phyloP scores from a whole-genome alignment of 2,329 filamentous ascomycete genomes.

The Botrytis sinoallii region DNA sequence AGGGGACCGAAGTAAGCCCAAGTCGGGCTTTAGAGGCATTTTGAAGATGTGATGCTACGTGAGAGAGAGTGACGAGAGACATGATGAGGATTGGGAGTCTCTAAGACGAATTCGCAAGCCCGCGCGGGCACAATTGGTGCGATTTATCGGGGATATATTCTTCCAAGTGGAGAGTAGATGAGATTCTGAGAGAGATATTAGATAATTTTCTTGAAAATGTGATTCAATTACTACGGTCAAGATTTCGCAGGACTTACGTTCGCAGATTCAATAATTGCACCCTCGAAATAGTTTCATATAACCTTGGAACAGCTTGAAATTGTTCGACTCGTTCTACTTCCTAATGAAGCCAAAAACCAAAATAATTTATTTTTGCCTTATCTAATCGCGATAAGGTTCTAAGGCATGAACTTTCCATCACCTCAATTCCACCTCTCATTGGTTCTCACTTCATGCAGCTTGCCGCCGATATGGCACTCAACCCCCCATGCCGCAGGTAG shows the following conservation, averaged over 20 bases:
- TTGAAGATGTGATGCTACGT: conserved; percentile 71
- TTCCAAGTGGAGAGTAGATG: background rate
- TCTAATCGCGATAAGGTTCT: conserved; percentile 17
- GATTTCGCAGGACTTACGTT: background rate
- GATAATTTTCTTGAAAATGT: background rate
- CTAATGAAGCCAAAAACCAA: background rate
- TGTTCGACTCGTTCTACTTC: background rate
- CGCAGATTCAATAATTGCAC: background rate
- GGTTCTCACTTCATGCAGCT: conserved; percentile 13
- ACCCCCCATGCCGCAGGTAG: conserved; percentile 17
- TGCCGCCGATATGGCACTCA: conserved; percentile 15
- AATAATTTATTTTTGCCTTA: conserved; percentile 21
- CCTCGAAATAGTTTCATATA: background rate
- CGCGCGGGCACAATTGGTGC: conserved; percentile 29
- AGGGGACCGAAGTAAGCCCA: conserved; percentile 65
- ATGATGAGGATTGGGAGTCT: conserved; percentile 42
- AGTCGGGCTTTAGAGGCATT: conserved; percentile 69
- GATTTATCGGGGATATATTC: conserved; percentile 14
- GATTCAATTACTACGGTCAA: background rate
- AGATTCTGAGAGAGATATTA: conserved; percentile 2
- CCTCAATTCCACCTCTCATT: conserved; percentile 8
- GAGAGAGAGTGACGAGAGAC: conserved; percentile 68
- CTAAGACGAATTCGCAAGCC: conserved; percentile 22
- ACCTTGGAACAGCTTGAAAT: background rate
- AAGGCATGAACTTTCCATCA: conserved; percentile 8